phyloP scores from a whole-genome alignment of 148 eudicot species.

The Vaccinium macrocarpon region DNA sequence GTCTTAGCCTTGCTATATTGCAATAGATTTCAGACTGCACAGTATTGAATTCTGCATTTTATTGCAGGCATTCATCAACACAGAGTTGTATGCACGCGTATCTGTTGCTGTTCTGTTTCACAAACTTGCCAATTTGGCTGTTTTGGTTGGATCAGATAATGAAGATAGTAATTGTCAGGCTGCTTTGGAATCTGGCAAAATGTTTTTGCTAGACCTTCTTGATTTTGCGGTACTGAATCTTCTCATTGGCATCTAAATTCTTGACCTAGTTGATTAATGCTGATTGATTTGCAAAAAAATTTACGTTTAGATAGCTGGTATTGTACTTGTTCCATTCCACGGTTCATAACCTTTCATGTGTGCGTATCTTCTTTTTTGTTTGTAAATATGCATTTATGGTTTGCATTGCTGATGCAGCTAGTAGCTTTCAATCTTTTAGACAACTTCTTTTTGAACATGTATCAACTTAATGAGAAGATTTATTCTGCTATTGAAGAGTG shows the following conservation, averaged over 20 bases:
- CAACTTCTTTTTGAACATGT: neutral
- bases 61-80: conserved; percentile 75
- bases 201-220: conserved; percentile 85
- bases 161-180: conserved; percentile 42
- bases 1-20: neutral
- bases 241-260: conserved; percentile 1
- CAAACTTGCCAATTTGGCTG: conserved; percentile 66
- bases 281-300: neutral
- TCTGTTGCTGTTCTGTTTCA: conserved; percentile 87
- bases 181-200: conserved; percentile 72
- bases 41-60: neutral
- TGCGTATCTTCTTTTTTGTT: neutral
- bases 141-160: conserved; percentile 33
- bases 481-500: neutral
- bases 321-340: neutral
- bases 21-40: neutral
- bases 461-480: neutral
- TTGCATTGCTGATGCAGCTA: neutral
- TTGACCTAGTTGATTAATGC: neutral
- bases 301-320: conserved; percentile 7
- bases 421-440: neutral
- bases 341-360: neutral
- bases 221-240: conserved; percentile 56
- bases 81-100: conserved; percentile 96
- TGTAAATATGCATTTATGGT: neutral